Conservation (phyloP, 2,329 filamentous ascomycete species). For the Sporothrix brasiliensis region DNA sequence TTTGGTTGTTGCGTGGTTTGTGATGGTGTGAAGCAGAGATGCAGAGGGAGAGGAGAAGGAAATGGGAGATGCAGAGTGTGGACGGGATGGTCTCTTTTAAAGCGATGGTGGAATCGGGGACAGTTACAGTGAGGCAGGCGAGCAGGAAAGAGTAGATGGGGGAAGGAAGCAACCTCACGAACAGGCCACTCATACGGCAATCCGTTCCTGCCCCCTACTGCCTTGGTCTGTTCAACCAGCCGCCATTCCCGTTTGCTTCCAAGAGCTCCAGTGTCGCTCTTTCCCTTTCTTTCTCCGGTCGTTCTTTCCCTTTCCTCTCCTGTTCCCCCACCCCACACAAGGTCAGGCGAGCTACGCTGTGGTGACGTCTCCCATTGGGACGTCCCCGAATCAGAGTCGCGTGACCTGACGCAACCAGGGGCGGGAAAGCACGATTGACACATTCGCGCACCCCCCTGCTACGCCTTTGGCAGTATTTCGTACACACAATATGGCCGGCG, state of each 20-base stretch:
- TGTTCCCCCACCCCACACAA: background rate
- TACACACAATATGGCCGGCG: background rate
- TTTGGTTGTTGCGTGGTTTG: slow-evolving; percentile 14
- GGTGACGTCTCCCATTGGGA: slow-evolving; percentile 27
- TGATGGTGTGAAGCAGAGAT: slow-evolving; percentile 28
- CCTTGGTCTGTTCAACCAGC: slow-evolving; percentile 5
- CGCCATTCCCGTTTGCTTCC: slow-evolving; percentile 16
- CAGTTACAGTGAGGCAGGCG: background rate
- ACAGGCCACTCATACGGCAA: slow-evolving; percentile 18
- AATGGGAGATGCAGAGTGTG: slow-evolving; percentile 9
- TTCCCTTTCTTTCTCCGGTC: slow-evolving; percentile 1
- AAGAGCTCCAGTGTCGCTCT: slow-evolving; percentile 10
- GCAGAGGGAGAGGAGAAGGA: slow-evolving; percentile 4
- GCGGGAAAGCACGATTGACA: slow-evolving; percentile 4
- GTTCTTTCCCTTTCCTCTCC: background rate
- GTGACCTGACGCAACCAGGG: slow-evolving; percentile 29
- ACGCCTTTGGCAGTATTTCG: background rate
- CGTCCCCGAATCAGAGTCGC: slow-evolving; percentile 24
- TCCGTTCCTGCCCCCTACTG: background rate
- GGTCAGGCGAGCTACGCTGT: slow-evolving; percentile 28
- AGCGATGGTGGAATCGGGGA: slow-evolving; percentile 3
- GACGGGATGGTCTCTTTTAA: slow-evolving; percentile 24
- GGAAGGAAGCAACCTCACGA: slow-evolving; percentile 21
- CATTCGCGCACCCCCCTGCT: background rate
- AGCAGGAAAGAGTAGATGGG: slow-evolving; percentile 9